Percentiles rank a stretch among this genome's conserved stretches.
phyloP scores from a whole-genome alignment of 495 filamentous ascomycete genomes.

The Talaromyces proteolyticus region DNA sequence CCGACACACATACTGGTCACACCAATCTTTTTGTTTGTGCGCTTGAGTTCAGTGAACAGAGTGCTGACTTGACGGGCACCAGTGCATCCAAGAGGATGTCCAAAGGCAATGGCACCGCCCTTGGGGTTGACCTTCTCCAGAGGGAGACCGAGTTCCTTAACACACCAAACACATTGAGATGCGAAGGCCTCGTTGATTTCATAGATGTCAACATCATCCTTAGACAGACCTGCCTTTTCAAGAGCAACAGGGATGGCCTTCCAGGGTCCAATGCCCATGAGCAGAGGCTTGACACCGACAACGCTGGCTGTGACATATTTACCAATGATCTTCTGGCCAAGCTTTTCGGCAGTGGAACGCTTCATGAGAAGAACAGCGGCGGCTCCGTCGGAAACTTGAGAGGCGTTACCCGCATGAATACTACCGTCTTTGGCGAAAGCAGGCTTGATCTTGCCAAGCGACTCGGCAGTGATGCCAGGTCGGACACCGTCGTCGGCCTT shows the following conservation, averaged over 20 bases:
- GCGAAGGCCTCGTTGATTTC: conserved; percentile 99
- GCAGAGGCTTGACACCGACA: conserved; percentile 83
- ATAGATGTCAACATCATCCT: conserved; percentile 91
- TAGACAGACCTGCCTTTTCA: conserved; percentile 75
- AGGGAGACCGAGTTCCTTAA: conserved; percentile 79
- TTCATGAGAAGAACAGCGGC: conserved; percentile 95
- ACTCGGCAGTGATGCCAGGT: conserved; percentile 78
- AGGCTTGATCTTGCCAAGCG: conserved; percentile 79
- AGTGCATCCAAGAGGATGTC: conserved; percentile 92
- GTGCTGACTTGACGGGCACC: conserved; percentile 92
- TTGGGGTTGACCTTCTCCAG: conserved; percentile 86
- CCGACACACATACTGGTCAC: conserved; percentile 96
- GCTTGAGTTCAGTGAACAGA: conserved; percentile 77
- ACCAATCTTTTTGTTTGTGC: conserved; percentile 76
- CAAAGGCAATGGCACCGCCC: conserved; percentile 97
- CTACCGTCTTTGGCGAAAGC: conserved; percentile 88
- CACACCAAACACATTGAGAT: conserved; percentile 89
- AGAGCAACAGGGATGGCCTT: conserved; percentile 91
- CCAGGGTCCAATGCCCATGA: conserved; percentile 96
- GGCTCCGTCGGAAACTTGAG: conserved; percentile 92
- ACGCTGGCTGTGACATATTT: conserved; percentile 83
- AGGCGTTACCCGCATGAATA: conserved; percentile 95
- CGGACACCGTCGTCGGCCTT: conserved; percentile 83
- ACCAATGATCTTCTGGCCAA: conserved; percentile 83
- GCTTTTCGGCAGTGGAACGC: conserved; percentile 80